Conservation (phyloP, 2,329 filamentous ascomycete genomes). For the Sarocladium kiliense region DNA sequence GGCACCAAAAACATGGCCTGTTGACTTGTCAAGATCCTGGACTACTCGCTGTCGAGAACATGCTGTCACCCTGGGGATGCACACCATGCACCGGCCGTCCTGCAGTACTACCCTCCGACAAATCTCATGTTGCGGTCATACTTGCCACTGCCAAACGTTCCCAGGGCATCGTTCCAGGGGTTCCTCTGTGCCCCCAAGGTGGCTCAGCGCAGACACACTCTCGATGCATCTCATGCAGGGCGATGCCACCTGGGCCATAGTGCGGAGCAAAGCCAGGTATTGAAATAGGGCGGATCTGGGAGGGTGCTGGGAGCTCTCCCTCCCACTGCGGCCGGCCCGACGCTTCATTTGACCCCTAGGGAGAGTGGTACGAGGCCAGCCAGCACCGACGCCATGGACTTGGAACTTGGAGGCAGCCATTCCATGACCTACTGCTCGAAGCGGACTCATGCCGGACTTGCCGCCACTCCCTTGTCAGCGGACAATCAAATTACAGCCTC, state of each 20-base stretch:
- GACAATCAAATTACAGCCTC: not conserved
- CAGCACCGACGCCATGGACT: slow-evolving; percentile 6
- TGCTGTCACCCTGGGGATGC: not conserved
- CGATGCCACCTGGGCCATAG: not conserved
- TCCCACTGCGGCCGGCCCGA: not conserved
- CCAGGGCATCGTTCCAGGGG: not conserved
- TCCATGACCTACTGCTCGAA: not conserved
- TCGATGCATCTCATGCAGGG: not conserved
- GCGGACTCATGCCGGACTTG: not conserved
- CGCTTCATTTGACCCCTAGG: not conserved
- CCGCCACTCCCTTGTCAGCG: not conserved
- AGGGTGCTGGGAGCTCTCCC: not conserved
- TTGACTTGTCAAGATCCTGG: not conserved
- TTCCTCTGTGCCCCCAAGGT: no score
- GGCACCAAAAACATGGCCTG: not conserved
- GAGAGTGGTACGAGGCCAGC: not conserved
- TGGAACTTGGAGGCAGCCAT: not conserved
- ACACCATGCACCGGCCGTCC: not conserved
- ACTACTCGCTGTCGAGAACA: not conserved
- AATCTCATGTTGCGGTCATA: not conserved
- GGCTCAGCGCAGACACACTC: no score
- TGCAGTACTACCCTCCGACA: slow-evolving; percentile 6
- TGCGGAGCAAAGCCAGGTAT: not conserved
- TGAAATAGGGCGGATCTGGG: no score
- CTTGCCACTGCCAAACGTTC: not conserved